phyloP scores from a whole-genome alignment of 148 eudicot genomes.

The Heliosperma pusillum region DNA sequence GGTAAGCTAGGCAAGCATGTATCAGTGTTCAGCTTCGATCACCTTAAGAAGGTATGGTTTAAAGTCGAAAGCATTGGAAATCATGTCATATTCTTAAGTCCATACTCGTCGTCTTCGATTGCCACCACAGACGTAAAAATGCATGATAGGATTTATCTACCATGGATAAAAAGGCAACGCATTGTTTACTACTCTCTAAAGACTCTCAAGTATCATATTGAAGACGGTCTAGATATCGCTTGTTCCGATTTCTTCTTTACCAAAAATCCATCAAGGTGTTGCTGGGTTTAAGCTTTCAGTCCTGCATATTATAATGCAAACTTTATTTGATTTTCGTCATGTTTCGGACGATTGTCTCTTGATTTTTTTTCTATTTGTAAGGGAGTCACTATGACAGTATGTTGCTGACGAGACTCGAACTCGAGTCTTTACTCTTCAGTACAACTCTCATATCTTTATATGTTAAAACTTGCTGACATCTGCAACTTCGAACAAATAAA shows the following conservation, averaged over 20 bases:
- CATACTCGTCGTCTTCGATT: not conserved
- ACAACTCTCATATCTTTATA: too few species aligned
- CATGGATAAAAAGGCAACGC: not conserved
- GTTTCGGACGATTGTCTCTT: too few species aligned
- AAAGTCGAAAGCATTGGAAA: slow-evolving; percentile 7
- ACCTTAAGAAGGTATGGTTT: not conserved
- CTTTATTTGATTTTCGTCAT: too few species aligned
- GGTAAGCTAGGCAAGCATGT: not conserved
- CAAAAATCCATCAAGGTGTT: not conserved
- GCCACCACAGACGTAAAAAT: not conserved
- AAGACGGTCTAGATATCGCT: not conserved
- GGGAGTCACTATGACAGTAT: too few species aligned
- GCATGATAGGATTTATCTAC: slow-evolving; percentile 5
- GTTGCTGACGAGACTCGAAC: too few species aligned
- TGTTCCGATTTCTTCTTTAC: not conserved
- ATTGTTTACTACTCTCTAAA: slow-evolving; percentile 4
- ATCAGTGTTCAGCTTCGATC: slow-evolving; percentile 5
- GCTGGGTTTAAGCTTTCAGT: not conserved
- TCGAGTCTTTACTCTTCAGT: too few species aligned
- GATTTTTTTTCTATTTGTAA: too few species aligned
- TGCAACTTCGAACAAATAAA: too few species aligned
- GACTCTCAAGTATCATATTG: not conserved
- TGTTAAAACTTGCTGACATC: too few species aligned
- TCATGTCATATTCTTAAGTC: not conserved
- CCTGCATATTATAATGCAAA: too few species aligned